Base-by-base conservation (phyloP, 176 grass and related monocot species). In the Areca catechu region DNA sequence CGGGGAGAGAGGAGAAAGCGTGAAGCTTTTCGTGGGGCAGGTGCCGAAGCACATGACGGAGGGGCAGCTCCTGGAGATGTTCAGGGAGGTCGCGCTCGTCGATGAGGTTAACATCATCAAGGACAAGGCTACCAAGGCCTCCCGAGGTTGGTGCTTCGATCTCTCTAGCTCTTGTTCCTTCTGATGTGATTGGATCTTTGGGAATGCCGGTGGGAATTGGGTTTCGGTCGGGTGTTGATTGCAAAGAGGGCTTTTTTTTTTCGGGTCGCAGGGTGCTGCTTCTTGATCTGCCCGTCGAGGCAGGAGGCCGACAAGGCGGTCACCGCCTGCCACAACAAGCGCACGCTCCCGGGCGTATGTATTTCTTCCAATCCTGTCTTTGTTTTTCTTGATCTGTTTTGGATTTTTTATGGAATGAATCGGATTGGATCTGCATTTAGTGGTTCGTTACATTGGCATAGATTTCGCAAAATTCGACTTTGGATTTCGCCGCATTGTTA, bases 301-400 rank as follows among this genome's bases (percentile, higher is more conserved):
- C 74, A 88, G 67, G 94, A 98, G 76, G 94, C 88, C 48, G 94
- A 98, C 70, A 98, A 98, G 84, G 84, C 94, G n/a, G 94, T 98
- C 65, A 51, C 48, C 58, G 79, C 84, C 48, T 93, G 72, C 62
- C 94, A 98, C 76, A 98, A 98, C 78, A 98, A 98, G 77, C 66
- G 56, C 16, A 93, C 88, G 5, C 63, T 98, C 25, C 66, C 84
- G 54, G 94, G 94, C 69, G 94, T 98, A 85, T 67, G 81, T 78
- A 34, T 22, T 4, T 57, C 5, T 22, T 57, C 10, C 20, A 12
- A 43, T 43, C 34, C 3, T 43, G 9, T 43, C 34, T 43, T 43
- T 43, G 34, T 12, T 43, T 43, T 43, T 43, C 34, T 43, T 43
- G 34, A 43, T 43, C 34, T 43, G 34, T 43, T 43, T 43, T 43